These are phyloP conservation scores for Aspergillus coremiiformis DNA, from an alignment of 495 filamentous ascomycete genomes.

Conservation along the genomic window DNA sequence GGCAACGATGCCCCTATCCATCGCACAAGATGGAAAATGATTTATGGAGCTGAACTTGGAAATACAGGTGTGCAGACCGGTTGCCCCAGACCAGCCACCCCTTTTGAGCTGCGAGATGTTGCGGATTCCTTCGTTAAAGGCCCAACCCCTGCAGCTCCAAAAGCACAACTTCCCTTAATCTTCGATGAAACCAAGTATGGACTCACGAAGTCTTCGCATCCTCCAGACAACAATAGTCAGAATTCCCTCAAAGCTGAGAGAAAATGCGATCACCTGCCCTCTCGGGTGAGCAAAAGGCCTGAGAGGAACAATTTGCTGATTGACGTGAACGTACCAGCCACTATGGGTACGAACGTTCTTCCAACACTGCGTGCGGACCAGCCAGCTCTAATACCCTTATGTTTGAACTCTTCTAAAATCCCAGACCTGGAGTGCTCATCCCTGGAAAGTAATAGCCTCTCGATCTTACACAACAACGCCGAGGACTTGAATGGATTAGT, in stretches of 20 bases:
- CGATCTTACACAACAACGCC: background rate
- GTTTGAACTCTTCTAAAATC: background rate
- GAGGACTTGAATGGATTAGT: background rate
- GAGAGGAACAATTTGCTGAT: slow-evolving; percentile 7
- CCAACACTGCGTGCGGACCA: slow-evolving; percentile 6
- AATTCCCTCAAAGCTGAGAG: background rate
- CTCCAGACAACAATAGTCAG: background rate
- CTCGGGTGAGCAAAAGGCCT: background rate
- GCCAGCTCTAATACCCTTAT: background rate
- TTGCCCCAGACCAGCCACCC: background rate
- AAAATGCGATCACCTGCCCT: background rate
- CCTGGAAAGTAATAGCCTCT: background rate
- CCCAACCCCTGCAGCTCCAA: background rate
- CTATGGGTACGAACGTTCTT: background rate
- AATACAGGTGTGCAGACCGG: background rate
- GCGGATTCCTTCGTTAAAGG: background rate
- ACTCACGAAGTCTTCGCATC: background rate
- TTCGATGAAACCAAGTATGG: slow-evolving; percentile 17
- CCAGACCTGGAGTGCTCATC: background rate
- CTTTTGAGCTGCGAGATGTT: background rate
- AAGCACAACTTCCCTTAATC: background rate
- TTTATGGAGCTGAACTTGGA: slow-evolving; percentile 2
- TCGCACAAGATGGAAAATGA: slow-evolving; percentile 18
- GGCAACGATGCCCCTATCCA: background rate
- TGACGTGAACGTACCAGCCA: slow-evolving; percentile 7